Base-by-base conservation (phyloP, 192 early-diverging fungal species). In the Borealophlyctis nickersoniae region DNA sequence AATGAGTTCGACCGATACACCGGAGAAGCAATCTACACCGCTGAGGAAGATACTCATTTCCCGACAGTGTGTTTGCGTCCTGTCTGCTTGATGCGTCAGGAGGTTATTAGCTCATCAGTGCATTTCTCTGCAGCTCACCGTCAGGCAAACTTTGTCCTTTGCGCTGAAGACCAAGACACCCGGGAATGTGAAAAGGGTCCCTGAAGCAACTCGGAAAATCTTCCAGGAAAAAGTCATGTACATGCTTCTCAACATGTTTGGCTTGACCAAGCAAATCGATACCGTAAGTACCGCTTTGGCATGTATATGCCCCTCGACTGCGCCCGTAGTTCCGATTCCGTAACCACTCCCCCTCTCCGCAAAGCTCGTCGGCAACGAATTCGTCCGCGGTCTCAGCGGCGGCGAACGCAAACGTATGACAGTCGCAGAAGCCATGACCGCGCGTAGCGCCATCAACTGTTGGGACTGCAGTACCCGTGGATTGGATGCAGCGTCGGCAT, bases 21-120 rank as follows among this genome's bases (percentile, higher is more conserved):
- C 60, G 89, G 87, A 50, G 89, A 93, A 62, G 86, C 91, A 4
- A 80, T 83, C 26, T 93, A 91, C 64, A 87, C 88, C 61, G 80
- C 85, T 68, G 91, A 93, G 75, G 87, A 86, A 68, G 89, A 91
- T 61, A 75, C 81, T 39, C 89, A 93, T 65, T 89, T 85, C 69
- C 88, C 90, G 4, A 89, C 86, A 13, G 59, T 91, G 70, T n/a
- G n/a, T n/a, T n/a, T n/a, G n/a, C n/a, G n/a, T n/a, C n/a, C n/a
- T n/a, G n/a, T n/a, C n/a, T n/a, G n/a, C n/a, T n/a, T n/a, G n/a
- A n/a, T n/a, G n/a, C n/a, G n/a, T n/a, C n/a, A n/a, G n/a, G n/a
- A n/a, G n/a, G n/a, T n/a, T n/a, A n/a, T n/a, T n/a, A n/a, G n/a
- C n/a, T n/a, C n/a, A n/a, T n/a, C n/a, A n/a, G n/a, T n/a, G n/a